A percentile compares a stretch with the other conserved stretches of the same genome.
Evolutionary conservation across 352 stramenopile species (phyloP).

Genomic region (Globisporangium polare): DNA sequence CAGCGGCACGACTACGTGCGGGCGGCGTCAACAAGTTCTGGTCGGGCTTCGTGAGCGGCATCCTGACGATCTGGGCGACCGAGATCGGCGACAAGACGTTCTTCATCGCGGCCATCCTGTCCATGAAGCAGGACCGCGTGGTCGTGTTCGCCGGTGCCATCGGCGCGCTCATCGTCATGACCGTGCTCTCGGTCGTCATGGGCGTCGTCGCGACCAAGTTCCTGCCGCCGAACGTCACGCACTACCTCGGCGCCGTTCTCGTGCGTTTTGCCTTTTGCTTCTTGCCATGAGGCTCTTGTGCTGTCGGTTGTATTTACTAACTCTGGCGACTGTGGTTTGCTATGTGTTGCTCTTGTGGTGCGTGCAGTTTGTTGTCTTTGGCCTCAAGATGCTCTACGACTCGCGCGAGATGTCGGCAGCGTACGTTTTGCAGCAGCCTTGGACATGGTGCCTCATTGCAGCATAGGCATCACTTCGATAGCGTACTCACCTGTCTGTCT

Average conservation of each 20-base stretch:
- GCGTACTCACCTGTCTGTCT: too few relatives aligned
- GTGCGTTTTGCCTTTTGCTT: constrained; percentile 25
- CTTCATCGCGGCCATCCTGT: constrained; percentile 98
- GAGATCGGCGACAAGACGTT: constrained; percentile 99
- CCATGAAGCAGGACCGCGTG: constrained; percentile 94
- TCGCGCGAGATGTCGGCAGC: constrained; percentile 75
- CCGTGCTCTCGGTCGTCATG: constrained; percentile 96
- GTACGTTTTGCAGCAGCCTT: constrained; percentile 24
- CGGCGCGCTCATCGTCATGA: constrained; percentile 96
- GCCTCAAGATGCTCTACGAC: constrained; percentile 91
- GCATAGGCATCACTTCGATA: too few relatives aligned
- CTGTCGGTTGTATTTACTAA: background rate
- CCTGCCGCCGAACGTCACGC: constrained; percentile 92
- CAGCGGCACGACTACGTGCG: constrained; percentile 28
- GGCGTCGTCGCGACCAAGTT: constrained; percentile 94
- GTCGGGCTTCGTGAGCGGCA: constrained; percentile 83
- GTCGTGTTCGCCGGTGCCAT: constrained; percentile 96
- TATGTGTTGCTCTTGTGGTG: background rate
- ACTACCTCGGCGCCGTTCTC: constrained; percentile 93
- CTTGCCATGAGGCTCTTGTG: background rate
- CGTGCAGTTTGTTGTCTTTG: constrained; percentile 96
- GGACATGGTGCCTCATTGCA: too few relatives aligned
- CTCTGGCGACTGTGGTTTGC: constrained; percentile 3
- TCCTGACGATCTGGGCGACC: constrained; percentile 97
- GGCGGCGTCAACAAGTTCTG: constrained; percentile 73